Conservation (phyloP, 148 eudicot genomes). For the Vaccinium corymbosum region DNA sequence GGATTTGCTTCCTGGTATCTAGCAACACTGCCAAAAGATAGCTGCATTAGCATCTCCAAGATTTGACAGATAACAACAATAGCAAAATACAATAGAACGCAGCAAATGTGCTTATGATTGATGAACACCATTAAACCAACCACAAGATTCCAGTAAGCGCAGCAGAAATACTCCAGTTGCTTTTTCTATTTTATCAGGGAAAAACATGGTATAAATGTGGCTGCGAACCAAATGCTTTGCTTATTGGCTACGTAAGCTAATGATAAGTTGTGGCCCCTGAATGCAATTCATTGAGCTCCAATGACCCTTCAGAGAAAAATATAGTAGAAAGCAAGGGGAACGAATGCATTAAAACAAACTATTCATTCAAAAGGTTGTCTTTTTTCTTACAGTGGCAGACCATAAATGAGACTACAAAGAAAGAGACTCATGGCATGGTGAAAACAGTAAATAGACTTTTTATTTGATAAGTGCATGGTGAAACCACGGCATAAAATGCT, state of each 20-base stretch:
- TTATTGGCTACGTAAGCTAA: not conserved
- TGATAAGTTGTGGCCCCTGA: not conserved
- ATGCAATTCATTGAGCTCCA: not conserved
- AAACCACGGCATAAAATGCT: constrained; percentile 2
- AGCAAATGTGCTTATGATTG: not conserved
- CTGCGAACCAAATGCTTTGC: not conserved
- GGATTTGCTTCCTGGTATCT: constrained; percentile 98
- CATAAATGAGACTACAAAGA: not conserved
- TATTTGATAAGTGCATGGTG: not conserved
- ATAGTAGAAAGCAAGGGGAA: not conserved
- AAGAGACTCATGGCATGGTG: not conserved
- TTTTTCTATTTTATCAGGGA: not conserved
- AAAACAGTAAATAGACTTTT: not conserved
- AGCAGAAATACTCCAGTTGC: not conserved
- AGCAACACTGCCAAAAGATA: constrained; percentile 66
- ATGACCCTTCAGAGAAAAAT: not conserved
- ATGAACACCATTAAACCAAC: not conserved
- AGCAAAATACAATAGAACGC: not conserved
- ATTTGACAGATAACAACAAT: not conserved
- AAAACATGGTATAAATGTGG: not conserved
- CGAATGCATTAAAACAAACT: not conserved
- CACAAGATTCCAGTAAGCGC: not conserved
- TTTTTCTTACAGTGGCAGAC: not conserved
- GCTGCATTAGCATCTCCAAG: constrained; percentile 18
- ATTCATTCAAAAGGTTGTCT: not conserved